Evolutionary conservation across 345 rosid genomes (phyloP).

Genomic region (Laguncularia racemosa): DNA sequence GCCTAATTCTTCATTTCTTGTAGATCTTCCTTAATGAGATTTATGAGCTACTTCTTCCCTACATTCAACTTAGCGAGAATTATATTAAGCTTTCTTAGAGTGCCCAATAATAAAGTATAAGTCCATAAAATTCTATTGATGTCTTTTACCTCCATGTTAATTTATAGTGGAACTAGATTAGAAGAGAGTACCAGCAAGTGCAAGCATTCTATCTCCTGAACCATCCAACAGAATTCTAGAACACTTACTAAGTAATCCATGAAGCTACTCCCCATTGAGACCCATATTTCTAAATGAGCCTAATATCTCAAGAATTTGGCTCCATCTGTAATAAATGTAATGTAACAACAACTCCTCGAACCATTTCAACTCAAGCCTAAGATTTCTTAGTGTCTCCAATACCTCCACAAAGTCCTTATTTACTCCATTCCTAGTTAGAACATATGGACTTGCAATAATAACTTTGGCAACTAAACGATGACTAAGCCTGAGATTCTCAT

Average conservation of each 20-base stretch:
- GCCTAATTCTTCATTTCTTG: constrained; percentile 43
- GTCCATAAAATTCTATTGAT: constrained; percentile 38
- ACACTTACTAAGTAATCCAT: too few species aligned
- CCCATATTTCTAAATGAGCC: too few species aligned
- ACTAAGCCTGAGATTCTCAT: constrained; percentile 56
- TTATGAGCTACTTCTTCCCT: constrained; percentile 43
- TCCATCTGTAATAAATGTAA: constrained; percentile 46
- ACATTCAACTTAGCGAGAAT: constrained; percentile 37
- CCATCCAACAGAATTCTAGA: too few species aligned
- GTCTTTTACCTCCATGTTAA: too few species aligned
- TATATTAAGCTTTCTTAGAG: constrained; percentile 39
- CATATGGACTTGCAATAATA: too few species aligned
- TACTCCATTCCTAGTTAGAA: too few species aligned
- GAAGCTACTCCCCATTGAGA: constrained; percentile 30
- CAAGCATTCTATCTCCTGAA: too few species aligned
- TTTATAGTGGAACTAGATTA: too few species aligned
- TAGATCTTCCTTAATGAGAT: too few species aligned
- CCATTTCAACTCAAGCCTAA: constrained; percentile 40
- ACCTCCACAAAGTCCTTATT: too few species aligned
- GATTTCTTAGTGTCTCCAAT: constrained; percentile 33
- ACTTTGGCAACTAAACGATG: too few species aligned
- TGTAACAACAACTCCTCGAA: constrained; percentile 35
- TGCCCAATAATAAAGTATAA: constrained; percentile 42
- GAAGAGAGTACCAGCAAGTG: too few species aligned
- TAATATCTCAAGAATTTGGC: constrained; percentile 34